phyloP scores from a whole-genome alignment of 805 yeast species.

The Wickerhamia fluorescens region DNA sequence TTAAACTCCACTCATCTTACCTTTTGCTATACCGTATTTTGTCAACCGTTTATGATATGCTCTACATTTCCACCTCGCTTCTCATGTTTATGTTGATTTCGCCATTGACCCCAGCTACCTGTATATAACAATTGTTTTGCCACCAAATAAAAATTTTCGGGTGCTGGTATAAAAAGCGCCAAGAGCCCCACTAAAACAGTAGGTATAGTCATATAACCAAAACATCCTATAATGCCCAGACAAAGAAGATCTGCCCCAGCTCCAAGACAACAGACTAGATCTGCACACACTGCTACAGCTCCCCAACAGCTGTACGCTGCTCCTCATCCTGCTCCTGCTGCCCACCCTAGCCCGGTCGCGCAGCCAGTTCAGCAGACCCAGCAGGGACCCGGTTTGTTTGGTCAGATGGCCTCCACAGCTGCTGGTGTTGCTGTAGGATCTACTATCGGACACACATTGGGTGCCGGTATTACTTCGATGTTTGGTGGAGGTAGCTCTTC shows the following conservation, averaged over 20 bases:
- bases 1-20: no score
- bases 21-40: no score
- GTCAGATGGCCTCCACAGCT: conserved; percentile 98
- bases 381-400: conserved; percentile 77
- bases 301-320: conserved; percentile 17
- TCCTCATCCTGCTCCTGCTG: conserved; percentile 24
- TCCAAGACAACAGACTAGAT: conserved; percentile 50
- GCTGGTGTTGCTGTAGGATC: conserved; percentile 99
- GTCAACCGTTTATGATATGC: no score
- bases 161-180: no score
- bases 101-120: no score
- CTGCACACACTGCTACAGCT: conserved; percentile 73
- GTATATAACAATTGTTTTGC: no score
- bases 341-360: conserved; percentile 40
- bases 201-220: no score
- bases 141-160: no score
- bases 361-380: conserved; percentile 24
- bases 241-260: conserved; percentile 49
- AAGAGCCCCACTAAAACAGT: no score
- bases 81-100: no score
- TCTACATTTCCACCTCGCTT: no score
- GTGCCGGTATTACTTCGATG: conserved; percentile 87
- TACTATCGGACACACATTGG: conserved; percentile 92
- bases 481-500: conserved; percentile 62
- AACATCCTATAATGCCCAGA: conserved; percentile 32